Percentiles rank a stretch among this genome's conserved stretches.
phyloP scores from a whole-genome alignment of 2,329 filamentous ascomycete species.

The Beauveria caledonica region DNA sequence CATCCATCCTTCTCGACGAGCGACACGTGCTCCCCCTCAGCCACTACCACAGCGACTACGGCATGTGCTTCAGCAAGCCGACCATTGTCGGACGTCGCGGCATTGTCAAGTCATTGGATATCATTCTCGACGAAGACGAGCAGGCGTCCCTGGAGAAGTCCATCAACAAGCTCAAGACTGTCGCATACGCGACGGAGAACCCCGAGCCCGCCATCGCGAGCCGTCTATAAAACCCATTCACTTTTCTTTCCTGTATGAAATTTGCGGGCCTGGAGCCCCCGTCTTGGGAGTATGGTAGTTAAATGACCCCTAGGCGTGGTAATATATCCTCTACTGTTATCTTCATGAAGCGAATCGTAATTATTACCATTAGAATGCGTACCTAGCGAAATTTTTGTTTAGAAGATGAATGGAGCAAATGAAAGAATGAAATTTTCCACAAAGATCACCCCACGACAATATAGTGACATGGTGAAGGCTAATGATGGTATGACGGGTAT shows the following conservation, averaged over 20 bases:
- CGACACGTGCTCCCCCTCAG: conserved; percentile 38
- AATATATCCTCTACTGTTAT: conserved; percentile 11
- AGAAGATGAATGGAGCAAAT: not conserved
- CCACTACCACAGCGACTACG: conserved; percentile 37
- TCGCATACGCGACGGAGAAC: conserved; percentile 9
- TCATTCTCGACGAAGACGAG: conserved; percentile 8
- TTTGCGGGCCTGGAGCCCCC: conserved; percentile 2
- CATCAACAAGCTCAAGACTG: conserved; percentile 10
- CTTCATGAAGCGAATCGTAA: not conserved
- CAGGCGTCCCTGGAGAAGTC: conserved; percentile 11
- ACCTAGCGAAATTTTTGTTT: too few species aligned
- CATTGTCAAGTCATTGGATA: conserved; percentile 19
- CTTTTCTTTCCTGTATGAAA: not conserved
- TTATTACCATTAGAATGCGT: not conserved
- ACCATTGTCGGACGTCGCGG: conserved; percentile 39
- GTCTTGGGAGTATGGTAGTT: conserved; percentile 5
- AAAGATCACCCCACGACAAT: too few species aligned
- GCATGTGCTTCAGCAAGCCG: conserved; percentile 41
- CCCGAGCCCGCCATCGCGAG: conserved; percentile 6
- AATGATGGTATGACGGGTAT: too few species aligned
- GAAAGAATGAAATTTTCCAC: not conserved
- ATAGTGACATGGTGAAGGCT: too few species aligned
- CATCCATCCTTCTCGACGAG: conserved; percentile 40
- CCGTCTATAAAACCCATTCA: conserved; percentile 6
- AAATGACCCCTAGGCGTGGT: conserved; percentile 7